A percentile compares a stretch with the other conserved stretches of the same genome.
phyloP scores from a whole-genome alignment of 2,329 filamentous ascomycete genomes.

The Colletotrichum graminicola region DNA sequence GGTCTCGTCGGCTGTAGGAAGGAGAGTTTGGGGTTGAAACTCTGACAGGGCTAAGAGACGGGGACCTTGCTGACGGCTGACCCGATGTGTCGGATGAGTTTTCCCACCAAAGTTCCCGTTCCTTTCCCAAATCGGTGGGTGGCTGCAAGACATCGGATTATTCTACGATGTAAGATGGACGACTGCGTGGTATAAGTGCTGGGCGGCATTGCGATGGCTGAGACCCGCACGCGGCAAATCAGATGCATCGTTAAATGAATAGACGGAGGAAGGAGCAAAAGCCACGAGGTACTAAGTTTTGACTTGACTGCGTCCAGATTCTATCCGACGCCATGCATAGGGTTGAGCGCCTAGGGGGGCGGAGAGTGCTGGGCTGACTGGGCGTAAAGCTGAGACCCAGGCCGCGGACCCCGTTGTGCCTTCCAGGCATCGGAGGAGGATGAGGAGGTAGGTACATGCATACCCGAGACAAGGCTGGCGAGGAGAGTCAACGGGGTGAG shows the following conservation, averaged over 20 bases:
- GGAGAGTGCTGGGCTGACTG: slow-evolving; percentile 6
- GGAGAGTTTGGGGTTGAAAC: slow-evolving; percentile 39
- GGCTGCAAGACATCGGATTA: slow-evolving; percentile 18
- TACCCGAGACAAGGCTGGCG: slow-evolving; percentile 18
- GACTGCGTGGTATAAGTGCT: not conserved
- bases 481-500: slow-evolving; percentile 14
- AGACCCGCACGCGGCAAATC: slow-evolving; percentile 1
- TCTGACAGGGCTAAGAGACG: slow-evolving; percentile 33
- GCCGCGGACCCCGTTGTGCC: slow-evolving; percentile 11
- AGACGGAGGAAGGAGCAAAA: slow-evolving; percentile 3
- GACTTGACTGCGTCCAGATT: slow-evolving; percentile 20
- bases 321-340: slow-evolving; percentile 22
- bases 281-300: not conserved
- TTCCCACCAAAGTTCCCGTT: not conserved
- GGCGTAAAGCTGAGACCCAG: slow-evolving; percentile 25
- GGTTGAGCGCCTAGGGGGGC: not conserved
- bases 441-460: slow-evolving; percentile 19
- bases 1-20: slow-evolving; percentile 2
- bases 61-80: slow-evolving; percentile 34
- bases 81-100: slow-evolving; percentile 21
- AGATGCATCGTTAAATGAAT: slow-evolving; percentile 4
- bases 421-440: slow-evolving; percentile 3
- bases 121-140: not conserved
- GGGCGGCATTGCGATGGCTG: slow-evolving; percentile 10
- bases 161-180: slow-evolving; percentile 1